Evolutionary conservation across 2,329 filamentous ascomycete species (phyloP).

Genomic region (Aspergillus sp.): DNA sequence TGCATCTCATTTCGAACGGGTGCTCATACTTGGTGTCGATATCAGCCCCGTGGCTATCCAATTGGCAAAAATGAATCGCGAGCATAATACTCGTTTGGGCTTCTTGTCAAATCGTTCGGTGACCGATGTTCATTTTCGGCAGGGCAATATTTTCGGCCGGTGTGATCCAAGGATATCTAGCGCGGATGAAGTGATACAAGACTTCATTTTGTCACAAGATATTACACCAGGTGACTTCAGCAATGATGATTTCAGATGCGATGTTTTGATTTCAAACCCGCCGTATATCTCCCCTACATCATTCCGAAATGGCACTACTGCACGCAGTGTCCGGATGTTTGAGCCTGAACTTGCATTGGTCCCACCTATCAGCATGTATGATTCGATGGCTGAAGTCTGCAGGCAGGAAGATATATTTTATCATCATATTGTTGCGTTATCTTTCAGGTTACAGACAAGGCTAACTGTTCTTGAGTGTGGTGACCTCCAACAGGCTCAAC

Average conservation of each 20-base stretch:
- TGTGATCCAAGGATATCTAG: constrained; percentile 1
- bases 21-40: constrained; percentile 67
- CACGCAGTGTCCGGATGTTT: constrained; percentile 70
- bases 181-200: constrained; percentile 10
- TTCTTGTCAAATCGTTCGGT: constrained; percentile 19
- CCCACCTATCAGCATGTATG: constrained; percentile 34
- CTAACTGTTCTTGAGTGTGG: constrained; percentile 35
- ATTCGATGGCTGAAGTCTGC: background rate
- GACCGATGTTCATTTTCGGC: constrained; percentile 42
- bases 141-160: constrained; percentile 38
- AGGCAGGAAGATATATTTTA: constrained; percentile 33
- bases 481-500: constrained; percentile 25
- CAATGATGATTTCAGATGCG: constrained; percentile 27
- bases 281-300: constrained; percentile 74
- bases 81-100: constrained; percentile 41
- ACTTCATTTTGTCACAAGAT: background rate
- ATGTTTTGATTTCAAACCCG: constrained; percentile 81
- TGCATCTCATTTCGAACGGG: constrained; percentile 26
- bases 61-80: constrained; percentile 62
- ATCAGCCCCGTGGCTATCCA: constrained; percentile 61
- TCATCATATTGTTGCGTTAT: constrained; percentile 23
- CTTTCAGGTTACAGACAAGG: constrained; percentile 16
- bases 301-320: constrained; percentile 57
- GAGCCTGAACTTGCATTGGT: constrained; percentile 81
- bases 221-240: background rate